phyloP scores from a whole-genome alignment of 129 eudicot genomes.

The sunflower (Helianthus annuus) region DNA sequence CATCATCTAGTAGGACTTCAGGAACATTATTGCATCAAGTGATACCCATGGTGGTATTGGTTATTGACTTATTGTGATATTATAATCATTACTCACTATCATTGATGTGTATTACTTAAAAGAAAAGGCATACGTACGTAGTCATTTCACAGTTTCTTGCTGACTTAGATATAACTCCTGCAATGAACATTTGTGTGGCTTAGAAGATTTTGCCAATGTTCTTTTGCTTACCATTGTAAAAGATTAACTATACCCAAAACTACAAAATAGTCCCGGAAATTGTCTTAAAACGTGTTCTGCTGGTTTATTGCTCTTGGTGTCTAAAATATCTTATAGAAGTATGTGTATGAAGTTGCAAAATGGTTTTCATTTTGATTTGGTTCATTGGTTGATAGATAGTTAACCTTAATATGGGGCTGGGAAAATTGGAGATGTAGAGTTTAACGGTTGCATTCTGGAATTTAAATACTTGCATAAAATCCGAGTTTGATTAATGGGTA shows the following conservation, averaged over 20 bases:
- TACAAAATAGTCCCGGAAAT: neutral
- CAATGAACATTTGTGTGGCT: neutral
- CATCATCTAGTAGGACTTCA: neutral
- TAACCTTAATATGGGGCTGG: neutral
- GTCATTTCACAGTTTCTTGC: slow-evolving; percentile 3
- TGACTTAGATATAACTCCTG: neutral
- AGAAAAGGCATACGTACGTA: neutral
- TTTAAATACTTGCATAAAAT: neutral
- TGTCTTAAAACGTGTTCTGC: slow-evolving; percentile 1
- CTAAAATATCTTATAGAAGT: slow-evolving; percentile 3
- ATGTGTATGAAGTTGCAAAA: slow-evolving; percentile 8
- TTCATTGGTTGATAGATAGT: slow-evolving; percentile 15
- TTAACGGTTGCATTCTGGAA: neutral
- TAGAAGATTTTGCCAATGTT: neutral
- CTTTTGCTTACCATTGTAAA: slow-evolving; percentile 1
- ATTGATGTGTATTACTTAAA: neutral
- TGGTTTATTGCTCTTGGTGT: slow-evolving; percentile 10
- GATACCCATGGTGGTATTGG: neutral
- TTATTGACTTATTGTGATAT: neutral
- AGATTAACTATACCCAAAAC: neutral
- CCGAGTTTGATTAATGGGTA: neutral
- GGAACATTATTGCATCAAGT: neutral
- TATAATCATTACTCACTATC: neutral
- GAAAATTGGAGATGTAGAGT: neutral
- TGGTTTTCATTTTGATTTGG: slow-evolving; percentile 5